Evolutionary conservation across 805 yeast genomes (phyloP), one percentile per base, ranked within the genome.

Genomic region (Dipodascus albidus): DNA sequence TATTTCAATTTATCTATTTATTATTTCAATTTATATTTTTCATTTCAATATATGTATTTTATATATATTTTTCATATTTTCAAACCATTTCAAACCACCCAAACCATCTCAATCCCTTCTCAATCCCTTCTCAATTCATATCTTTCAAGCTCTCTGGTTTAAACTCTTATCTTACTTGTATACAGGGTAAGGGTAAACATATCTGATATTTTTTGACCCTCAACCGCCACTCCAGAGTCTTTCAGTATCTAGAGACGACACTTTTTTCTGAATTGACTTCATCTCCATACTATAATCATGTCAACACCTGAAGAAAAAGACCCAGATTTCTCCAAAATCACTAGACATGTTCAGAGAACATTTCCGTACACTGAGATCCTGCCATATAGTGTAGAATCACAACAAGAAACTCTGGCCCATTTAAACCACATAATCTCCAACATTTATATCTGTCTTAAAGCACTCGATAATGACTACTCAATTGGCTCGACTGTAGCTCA

Each of bases 401-500:
- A 80, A 15, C 69, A 70, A 33, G 95, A 85, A 54, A 85, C 82
- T 54, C 84, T 87, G 17, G 76, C 74, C 52, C 89, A 88, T 60
- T 70, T 91, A 42, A 76, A 86, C 48, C 93, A 85, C 62, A 85
- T 91, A n/a, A 75, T 90, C 31, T 77, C 84, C 1, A 88, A 87
- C 66, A 67, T 93, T 19, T 86, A 86, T 65, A 79, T 87, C 53
- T 88, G 96, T 8, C 76, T 87, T 49, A 75, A 79, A 54, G 78
- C 93, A 2, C 70, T 83, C 57, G 96, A 88, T 64, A 71, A 88
- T 15, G 83, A 80, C 61, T 91, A 96, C 1, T 71, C 77, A 4
- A 70, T 87, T 21, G 75, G 85, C 1, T 66, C 67, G 2, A 64
- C 72, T 14, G 69, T 93, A 0, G 83, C 87, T 3, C 81, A 85